Evolutionary conservation across 163 green algal genomes (phyloP).

Genomic region (Coccomyxa subellipsoidea): DNA sequence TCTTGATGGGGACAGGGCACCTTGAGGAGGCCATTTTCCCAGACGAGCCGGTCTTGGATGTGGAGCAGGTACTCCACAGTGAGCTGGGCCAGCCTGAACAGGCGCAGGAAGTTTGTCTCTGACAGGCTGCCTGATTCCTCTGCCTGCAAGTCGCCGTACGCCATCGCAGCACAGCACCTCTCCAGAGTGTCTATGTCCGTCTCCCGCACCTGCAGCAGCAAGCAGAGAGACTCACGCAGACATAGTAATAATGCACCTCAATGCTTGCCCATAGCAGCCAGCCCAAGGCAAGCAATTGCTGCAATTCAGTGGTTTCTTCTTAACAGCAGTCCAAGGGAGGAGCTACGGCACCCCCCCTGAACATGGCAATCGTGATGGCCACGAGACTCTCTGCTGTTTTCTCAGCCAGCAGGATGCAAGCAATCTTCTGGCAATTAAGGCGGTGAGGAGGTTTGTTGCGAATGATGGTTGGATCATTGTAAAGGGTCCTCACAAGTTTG

Average conservation of each 20-base stretch:
- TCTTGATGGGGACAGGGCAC: background rate
- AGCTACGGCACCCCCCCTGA: too few species aligned
- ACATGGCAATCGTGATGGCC: too few species aligned
- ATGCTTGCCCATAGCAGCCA: too few species aligned
- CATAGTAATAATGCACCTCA: too few species aligned
- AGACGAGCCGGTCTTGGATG: conserved; percentile 71
- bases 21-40: conserved; percentile 18
- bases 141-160: conserved; percentile 73
- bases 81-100: conserved; percentile 80
- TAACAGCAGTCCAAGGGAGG: too few species aligned
- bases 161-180: conserved; percentile 58
- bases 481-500: conserved; percentile 57
- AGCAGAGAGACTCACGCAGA: too few species aligned
- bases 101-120: conserved; percentile 62
- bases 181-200: conserved; percentile 80
- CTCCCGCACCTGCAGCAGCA: conserved; percentile 58
- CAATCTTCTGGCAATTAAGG: too few species aligned
- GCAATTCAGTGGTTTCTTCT: too few species aligned
- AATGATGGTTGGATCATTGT: background rate
- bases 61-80: conserved; percentile 86
- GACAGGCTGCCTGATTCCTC: conserved; percentile 68
- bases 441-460: too few species aligned
- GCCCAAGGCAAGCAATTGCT: too few species aligned
- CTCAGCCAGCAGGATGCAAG: too few species aligned
- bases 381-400: too few species aligned